Evolutionary conservation across 1,139 yeast genomes (phyloP).

Genomic region (Cylindricascospora bacillispora): DNA sequence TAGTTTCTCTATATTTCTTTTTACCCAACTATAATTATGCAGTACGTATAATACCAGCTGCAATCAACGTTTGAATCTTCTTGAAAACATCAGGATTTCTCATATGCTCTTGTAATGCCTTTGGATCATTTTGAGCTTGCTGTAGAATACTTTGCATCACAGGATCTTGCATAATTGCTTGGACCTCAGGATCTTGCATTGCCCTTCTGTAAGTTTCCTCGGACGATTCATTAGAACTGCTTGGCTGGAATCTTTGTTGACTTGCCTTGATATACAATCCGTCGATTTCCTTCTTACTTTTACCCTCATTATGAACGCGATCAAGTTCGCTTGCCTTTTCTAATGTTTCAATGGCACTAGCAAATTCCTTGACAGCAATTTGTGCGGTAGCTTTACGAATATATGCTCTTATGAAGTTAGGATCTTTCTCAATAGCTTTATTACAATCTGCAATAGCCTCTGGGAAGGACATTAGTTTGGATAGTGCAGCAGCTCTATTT

Average conservation of each 20-base stretch:
- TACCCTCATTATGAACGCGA: conserved; percentile 45
- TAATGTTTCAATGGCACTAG: conserved; percentile 72
- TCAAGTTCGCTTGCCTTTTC: conserved; percentile 69
- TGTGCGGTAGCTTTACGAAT: conserved; percentile 94
- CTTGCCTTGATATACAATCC: conserved; percentile 69
- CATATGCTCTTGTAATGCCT: conserved; percentile 96
- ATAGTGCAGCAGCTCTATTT: conserved; percentile 93
- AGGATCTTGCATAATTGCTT: conserved; percentile 83
- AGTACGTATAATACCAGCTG: conserved; percentile 95
- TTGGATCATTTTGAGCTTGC: conserved; percentile 93
- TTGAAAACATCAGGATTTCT: conserved; percentile 85
- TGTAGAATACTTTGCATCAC: conserved; percentile 91
- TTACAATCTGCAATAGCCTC: conserved; percentile 93
- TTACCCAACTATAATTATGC: conserved; percentile 3
- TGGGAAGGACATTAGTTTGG: conserved; percentile 93
- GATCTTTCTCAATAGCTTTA: conserved; percentile 77
- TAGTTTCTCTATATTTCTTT: neutral
- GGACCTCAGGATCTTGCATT: conserved; percentile 87
- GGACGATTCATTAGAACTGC: conserved; percentile 81
- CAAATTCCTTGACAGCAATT: conserved; percentile 79
- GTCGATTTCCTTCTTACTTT: conserved; percentile 64
- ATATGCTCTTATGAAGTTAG: conserved; percentile 83
- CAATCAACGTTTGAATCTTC: conserved; percentile 81
- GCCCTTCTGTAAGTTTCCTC: conserved; percentile 91
- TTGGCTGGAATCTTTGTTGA: conserved; percentile 59